Evolutionary conservation across 2,329 filamentous ascomycete genomes (phyloP).

Genomic region (Colletotrichum chrysophilum): DNA sequence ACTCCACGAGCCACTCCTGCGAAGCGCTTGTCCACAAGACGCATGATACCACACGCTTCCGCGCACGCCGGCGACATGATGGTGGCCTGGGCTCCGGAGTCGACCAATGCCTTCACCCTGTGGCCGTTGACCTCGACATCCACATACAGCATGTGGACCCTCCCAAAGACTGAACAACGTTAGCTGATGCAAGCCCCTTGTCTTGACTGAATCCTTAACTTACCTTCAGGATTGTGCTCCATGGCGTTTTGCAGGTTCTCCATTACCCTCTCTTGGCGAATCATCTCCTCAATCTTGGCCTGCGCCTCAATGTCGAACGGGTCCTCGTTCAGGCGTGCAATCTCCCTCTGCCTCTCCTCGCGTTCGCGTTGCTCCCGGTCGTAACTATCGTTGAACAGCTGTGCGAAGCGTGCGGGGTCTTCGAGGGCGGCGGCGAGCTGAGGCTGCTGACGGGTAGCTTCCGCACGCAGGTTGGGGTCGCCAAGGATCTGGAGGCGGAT

Average conservation of each 20-base stretch:
- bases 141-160: constrained; percentile 96
- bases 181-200: neutral
- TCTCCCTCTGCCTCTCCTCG: constrained; percentile 79
- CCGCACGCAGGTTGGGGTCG: constrained; percentile 73
- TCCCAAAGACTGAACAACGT: constrained; percentile 76
- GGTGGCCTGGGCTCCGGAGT: constrained; percentile 95
- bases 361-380: constrained; percentile 75
- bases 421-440: constrained; percentile 79
- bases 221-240: constrained; percentile 97
- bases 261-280: constrained; percentile 90
- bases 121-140: constrained; percentile 93
- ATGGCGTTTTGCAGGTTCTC: constrained; percentile 97
- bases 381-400: constrained; percentile 71
- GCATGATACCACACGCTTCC: constrained; percentile 93
- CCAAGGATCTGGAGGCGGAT: constrained; percentile 83
- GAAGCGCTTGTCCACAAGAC: constrained; percentile 90
- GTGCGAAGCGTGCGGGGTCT: constrained; percentile 76
- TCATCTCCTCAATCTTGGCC: constrained; percentile 93
- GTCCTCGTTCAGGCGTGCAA: constrained; percentile 87
- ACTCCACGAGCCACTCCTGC: constrained; percentile 92
- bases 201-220: constrained; percentile 26
- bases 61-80: constrained; percentile 98
- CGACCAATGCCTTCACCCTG: constrained; percentile 93
- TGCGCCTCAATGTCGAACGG: constrained; percentile 95
- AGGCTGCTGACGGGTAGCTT: constrained; percentile 75